These are phyloP conservation scores for Orbilia oligospora DNA, from an alignment of 2,329 filamentous ascomycete species.

Conservation along the genomic window DNA sequence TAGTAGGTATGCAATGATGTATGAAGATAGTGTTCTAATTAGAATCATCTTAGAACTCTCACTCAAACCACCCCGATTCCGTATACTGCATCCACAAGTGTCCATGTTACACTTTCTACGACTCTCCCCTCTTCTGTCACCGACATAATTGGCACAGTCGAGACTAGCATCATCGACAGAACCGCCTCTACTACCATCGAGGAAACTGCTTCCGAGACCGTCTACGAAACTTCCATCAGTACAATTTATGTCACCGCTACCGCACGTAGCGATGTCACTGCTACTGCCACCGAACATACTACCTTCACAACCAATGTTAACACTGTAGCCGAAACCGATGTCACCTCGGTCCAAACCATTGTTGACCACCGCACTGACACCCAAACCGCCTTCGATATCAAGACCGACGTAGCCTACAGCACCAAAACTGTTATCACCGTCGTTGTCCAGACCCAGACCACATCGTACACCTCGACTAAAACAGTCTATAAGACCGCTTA, in stretches of 20 bases:
- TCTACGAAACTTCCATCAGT: slow-evolving; percentile 24
- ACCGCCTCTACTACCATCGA: slow-evolving; percentile 25
- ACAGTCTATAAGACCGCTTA: background rate
- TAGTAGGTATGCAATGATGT: background rate
- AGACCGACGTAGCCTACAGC: background rate
- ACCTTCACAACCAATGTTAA: slow-evolving; percentile 14
- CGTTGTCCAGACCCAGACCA: background rate
- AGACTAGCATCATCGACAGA: slow-evolving; percentile 14
- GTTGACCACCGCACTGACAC: background rate
- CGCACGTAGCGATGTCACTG: slow-evolving; percentile 23
- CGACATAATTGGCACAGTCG: background rate
- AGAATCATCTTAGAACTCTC: background rate
- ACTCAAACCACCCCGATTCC: background rate
- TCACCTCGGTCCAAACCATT: slow-evolving; percentile 15
- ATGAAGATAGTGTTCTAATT: background rate
- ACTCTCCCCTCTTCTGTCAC: background rate
- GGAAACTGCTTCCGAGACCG: slow-evolving; percentile 22
- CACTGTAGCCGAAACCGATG: slow-evolving; percentile 4
- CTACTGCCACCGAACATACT: slow-evolving; percentile 11
- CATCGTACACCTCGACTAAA: background rate
- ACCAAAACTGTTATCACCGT: slow-evolving; percentile 13
- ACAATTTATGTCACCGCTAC: slow-evolving; percentile 24
- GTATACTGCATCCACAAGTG: background rate
- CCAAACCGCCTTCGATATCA: background rate
- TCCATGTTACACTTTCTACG: background rate